Conservation (phyloP, 352 stramenopile genomes). For the Globisporangium nodosum region DNA sequence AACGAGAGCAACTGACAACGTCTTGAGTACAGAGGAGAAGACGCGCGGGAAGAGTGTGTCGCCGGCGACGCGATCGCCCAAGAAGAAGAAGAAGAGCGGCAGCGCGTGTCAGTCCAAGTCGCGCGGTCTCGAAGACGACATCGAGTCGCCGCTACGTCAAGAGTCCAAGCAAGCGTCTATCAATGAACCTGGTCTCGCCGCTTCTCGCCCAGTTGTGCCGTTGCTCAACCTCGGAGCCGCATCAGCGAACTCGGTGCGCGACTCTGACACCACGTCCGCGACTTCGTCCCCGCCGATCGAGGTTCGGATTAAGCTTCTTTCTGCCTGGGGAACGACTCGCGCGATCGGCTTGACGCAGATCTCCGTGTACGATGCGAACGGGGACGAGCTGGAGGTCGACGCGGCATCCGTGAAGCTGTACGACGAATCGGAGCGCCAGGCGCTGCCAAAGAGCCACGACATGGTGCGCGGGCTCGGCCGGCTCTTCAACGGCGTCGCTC, state of each 20-base stretch:
- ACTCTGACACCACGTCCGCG: not conserved
- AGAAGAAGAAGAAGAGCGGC: conserved; percentile 3
- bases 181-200: not conserved
- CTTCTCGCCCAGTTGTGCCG: conserved; percentile 17
- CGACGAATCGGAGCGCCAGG: conserved; percentile 32
- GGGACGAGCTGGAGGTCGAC: conserved; percentile 46
- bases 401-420: conserved; percentile 42
- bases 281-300: conserved; percentile 16
- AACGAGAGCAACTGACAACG: not conserved
- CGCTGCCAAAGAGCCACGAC: conserved; percentile 53
- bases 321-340: conserved; percentile 56
- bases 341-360: conserved; percentile 63
- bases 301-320: conserved; percentile 61
- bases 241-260: not conserved
- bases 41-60: conserved; percentile 1
- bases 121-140: not conserved
- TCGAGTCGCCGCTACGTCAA: not conserved
- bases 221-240: conserved; percentile 18
- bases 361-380: conserved; percentile 57
- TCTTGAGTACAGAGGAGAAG: not conserved
- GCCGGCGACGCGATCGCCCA: conserved; percentile 5
- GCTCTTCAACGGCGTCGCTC: conserved; percentile 52
- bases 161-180: not conserved
- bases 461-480: conserved; percentile 54
- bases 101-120: not conserved